These are phyloP conservation scores for Sphagnum contortum DNA, from an alignment of 225 moss, liverwort and hornwort species.

Conservation along the genomic window DNA sequence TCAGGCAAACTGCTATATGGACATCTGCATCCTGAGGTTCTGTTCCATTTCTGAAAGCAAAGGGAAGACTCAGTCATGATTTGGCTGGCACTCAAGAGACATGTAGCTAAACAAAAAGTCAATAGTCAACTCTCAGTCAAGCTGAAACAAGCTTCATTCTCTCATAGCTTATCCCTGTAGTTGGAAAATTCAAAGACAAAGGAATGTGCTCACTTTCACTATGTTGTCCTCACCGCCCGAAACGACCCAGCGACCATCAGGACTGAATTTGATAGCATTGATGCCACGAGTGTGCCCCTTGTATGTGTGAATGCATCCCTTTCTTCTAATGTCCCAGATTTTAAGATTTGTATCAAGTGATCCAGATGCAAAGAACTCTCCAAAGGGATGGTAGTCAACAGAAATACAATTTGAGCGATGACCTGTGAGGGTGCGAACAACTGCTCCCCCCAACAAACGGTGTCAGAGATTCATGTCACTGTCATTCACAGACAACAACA, in stretches of 20 bases:
- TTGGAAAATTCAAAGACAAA: no score
- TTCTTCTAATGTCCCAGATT: slow-evolving; percentile 98
- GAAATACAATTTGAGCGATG: slow-evolving; percentile 98
- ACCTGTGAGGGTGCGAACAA: slow-evolving; percentile 96
- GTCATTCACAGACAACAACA: no score
- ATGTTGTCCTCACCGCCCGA: slow-evolving; percentile 96
- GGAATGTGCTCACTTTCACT: slow-evolving; percentile 62
- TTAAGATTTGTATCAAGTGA: slow-evolving; percentile 97
- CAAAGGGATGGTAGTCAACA: slow-evolving; percentile 97
- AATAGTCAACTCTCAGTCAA: no score
- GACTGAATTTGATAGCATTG: slow-evolving; percentile 91
- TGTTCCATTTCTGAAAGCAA: no score
- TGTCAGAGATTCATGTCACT: no score
- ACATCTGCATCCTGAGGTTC: no score
- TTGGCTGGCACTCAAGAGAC: no score
- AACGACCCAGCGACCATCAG: slow-evolving; percentile 98
- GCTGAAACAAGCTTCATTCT: no score
- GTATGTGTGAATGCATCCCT: slow-evolving; percentile 96
- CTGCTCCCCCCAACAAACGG: slow-evolving; percentile 22
- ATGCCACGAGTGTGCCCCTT: slow-evolving; percentile 97
- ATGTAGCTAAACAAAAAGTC: no score
- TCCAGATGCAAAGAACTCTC: slow-evolving; percentile 98
- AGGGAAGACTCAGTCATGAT: no score
- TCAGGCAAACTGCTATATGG: no score
- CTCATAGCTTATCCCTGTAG: no score